These are phyloP conservation scores for Aspergillus affinis DNA, from an alignment of 495 filamentous ascomycete species.

Conservation along the genomic window DNA sequence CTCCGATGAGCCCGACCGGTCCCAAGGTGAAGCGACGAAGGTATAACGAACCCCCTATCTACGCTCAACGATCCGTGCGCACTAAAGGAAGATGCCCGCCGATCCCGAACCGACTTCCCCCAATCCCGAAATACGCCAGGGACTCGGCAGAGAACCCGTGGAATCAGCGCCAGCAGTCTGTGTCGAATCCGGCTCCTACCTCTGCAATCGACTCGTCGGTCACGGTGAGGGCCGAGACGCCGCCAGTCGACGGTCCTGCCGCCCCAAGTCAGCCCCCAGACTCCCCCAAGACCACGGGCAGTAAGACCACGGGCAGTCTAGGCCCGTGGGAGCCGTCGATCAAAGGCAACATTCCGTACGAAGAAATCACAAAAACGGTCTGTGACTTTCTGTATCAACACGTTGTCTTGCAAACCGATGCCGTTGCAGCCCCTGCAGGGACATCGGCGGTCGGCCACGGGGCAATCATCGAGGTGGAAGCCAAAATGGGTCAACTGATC, in stretches of 20 bases:
- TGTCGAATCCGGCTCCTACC: conserved; percentile 20
- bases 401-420: conserved; percentile 60
- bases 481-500: conserved; percentile 80
- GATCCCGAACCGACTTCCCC: conserved; percentile 37
- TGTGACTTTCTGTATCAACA: conserved; percentile 73
- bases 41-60: conserved; percentile 49
- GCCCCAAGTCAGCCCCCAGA: conserved; percentile 19
- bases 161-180: conserved; percentile 28
- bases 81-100: conserved; percentile 37
- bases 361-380: conserved; percentile 64
- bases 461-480: conserved; percentile 86
- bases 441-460: conserved; percentile 54
- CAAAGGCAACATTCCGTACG: conserved; percentile 60
- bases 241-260: conserved; percentile 12
- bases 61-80: conserved; percentile 40
- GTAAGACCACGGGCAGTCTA: conserved; percentile 36
- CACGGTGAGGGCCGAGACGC: conserved; percentile 13
- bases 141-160: conserved; percentile 25
- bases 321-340: conserved; percentile 77
- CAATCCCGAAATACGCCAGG: conserved; percentile 37
- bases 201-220: conserved; percentile 10
- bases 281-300: conserved; percentile 24
- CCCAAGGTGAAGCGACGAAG: conserved; percentile 40
- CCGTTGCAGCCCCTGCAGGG: conserved; percentile 44
- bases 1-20: conserved; percentile 22